Percentiles rank a stretch among this genome's conserved stretches.
Evolutionary conservation across 2,329 filamentous ascomycete species (phyloP).

Genomic region (Aspergillus proliferans): DNA sequence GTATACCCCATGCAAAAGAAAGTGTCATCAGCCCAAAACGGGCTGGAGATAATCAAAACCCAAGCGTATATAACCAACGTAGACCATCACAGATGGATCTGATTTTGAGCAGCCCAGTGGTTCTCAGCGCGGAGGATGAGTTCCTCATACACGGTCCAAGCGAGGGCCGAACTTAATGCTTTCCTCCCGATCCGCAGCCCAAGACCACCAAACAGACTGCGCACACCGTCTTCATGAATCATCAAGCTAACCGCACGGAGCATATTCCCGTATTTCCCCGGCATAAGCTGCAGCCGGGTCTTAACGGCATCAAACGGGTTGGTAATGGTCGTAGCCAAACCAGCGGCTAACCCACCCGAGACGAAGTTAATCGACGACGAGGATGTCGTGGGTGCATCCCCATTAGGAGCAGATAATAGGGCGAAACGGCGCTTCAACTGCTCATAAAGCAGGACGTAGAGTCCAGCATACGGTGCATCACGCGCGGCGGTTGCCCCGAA

Average conservation of each 20-base stretch:
- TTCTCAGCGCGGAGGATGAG: slow-evolving; percentile 67
- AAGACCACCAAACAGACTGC: slow-evolving; percentile 78
- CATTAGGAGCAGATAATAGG: slow-evolving; percentile 13
- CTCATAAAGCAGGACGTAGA: slow-evolving; percentile 94
- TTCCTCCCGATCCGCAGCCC: slow-evolving; percentile 84
- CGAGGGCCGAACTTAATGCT: slow-evolving; percentile 85
- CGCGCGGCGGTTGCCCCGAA: slow-evolving; percentile 89
- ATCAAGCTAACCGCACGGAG: slow-evolving; percentile 69
- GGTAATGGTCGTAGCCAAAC: slow-evolving; percentile 76
- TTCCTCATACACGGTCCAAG: slow-evolving; percentile 97
- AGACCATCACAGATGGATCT: slow-evolving; percentile 15
- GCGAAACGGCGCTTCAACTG: slow-evolving; percentile 34
- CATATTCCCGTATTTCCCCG: slow-evolving; percentile 75
- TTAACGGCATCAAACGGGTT: slow-evolving; percentile 98
- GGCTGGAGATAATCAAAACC: neutral
- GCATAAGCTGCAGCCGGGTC: slow-evolving; percentile 87
- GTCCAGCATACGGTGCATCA: slow-evolving; percentile 92
- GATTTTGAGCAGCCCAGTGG: slow-evolving; percentile 26
- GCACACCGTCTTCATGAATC: slow-evolving; percentile 71
- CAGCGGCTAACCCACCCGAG: slow-evolving; percentile 74
- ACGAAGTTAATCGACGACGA: slow-evolving; percentile 69
- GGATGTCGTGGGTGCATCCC: slow-evolving; percentile 17
- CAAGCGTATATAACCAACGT: neutral
- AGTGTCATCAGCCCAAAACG: neutral
- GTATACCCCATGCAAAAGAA: neutral